phyloP scores from a whole-genome alignment of 805 yeast genomes.

The Yarrowia divulgata region DNA sequence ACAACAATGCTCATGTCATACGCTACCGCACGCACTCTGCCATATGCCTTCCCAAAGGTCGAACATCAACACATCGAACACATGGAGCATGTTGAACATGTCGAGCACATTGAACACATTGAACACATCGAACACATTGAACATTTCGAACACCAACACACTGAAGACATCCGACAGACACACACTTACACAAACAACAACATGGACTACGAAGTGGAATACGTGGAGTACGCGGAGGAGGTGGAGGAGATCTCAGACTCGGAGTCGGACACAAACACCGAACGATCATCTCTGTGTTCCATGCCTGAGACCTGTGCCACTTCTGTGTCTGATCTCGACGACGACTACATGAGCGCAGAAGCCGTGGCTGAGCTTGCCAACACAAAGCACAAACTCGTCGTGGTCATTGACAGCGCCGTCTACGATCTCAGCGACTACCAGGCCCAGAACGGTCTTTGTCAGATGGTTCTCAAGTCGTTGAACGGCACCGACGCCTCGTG shows the following conservation, averaged over 20 bases:
- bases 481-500: constrained; percentile 32
- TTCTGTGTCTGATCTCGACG: background rate
- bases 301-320: background rate
- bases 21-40: background rate
- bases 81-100: background rate
- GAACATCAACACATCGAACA: constrained; percentile 1
- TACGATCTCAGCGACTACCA: constrained; percentile 15
- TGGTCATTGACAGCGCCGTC: constrained; percentile 22
- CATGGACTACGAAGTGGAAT: constrained; percentile 20
- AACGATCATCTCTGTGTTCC: constrained; percentile 4
- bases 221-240: constrained; percentile 24
- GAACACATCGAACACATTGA: constrained; percentile 9
- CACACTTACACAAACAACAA: background rate
- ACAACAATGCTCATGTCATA: constrained; percentile 21
- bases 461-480: constrained; percentile 13
- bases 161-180: too few relatives aligned
- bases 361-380: constrained; percentile 7
- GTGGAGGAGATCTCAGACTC: constrained; percentile 4
- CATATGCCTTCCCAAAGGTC: background rate
- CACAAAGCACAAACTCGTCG: background rate
- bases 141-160: background rate
- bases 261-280: background rate
- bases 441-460: background rate
- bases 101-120: background rate
- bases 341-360: constrained; percentile 12